phyloP scores from a whole-genome alignment of 1,139 yeast genomes.

The Debaryomyces sp. region DNA sequence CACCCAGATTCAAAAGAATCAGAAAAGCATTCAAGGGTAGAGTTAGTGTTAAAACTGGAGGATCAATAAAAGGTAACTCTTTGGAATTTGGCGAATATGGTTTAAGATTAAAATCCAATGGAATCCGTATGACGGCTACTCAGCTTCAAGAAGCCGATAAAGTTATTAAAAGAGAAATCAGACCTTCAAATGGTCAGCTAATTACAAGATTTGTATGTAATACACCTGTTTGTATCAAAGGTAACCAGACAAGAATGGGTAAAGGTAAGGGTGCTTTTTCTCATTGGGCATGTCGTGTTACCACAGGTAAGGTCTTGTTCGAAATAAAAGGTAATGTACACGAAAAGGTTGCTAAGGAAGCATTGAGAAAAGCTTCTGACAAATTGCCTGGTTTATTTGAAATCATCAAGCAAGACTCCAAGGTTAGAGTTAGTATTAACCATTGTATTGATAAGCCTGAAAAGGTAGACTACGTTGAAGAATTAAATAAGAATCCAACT shows the following conservation, averaged over 20 bases:
- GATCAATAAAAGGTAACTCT: conserved; percentile 85
- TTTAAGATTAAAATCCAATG: conserved; percentile 82
- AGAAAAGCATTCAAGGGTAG: conserved; percentile 93
- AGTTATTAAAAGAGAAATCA: conserved; percentile 77
- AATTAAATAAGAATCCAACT: conserved; percentile 64
- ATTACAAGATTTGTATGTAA: conserved; percentile 84
- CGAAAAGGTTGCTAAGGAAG: conserved; percentile 88
- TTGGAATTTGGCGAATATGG: conserved; percentile 85
- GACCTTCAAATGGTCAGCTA: conserved; percentile 69
- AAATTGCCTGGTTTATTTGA: conserved; percentile 94
- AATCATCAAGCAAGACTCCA: conserved; percentile 67
- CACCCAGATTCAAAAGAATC: conserved; percentile 75
- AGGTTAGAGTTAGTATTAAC: conserved; percentile 74
- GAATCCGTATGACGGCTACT: conserved; percentile 83
- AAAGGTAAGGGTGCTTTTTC: conserved; percentile 98
- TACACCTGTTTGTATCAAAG: conserved; percentile 91
- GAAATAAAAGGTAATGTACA: conserved; percentile 84
- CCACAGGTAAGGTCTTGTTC: conserved; percentile 90
- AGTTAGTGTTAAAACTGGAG: conserved; percentile 93
- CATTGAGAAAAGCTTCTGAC: conserved; percentile 87
- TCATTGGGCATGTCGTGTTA: conserved; percentile 96
- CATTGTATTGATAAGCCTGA: conserved; percentile 45
- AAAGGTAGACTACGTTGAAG: conserved; percentile 55
- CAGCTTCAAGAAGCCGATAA: conserved; percentile 92
- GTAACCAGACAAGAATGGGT: conserved; percentile 99